A percentile compares a stretch with the other conserved stretches of the same genome.
These are phyloP conservation scores for Penicillium egyptiacum DNA, from an alignment of 495 filamentous ascomycete species.

Conservation along the genomic window DNA sequence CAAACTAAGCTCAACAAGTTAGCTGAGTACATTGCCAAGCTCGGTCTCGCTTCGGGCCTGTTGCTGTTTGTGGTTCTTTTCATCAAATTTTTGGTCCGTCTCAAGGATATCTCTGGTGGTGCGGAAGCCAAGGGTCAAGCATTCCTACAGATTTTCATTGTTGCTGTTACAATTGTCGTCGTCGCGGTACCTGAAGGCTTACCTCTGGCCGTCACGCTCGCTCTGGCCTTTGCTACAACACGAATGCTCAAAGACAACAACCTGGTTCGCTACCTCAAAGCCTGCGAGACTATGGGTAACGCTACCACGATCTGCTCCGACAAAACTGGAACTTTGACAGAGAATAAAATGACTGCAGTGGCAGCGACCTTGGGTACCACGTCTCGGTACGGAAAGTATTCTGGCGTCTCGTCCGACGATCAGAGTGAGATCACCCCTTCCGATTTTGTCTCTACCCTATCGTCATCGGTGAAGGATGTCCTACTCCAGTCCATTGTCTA, in stretches of 20 bases:
- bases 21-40: constrained; percentile 91
- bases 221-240: constrained; percentile 90
- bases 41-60: constrained; percentile 78
- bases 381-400: constrained; percentile 66
- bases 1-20: constrained; percentile 90
- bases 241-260: constrained; percentile 96
- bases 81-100: constrained; percentile 77
- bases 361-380: constrained; percentile 71
- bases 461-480: constrained; percentile 57
- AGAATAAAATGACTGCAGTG: constrained; percentile 90
- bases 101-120: constrained; percentile 52
- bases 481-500: constrained; percentile 73
- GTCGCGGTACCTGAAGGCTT: constrained; percentile 94
- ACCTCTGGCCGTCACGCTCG: constrained; percentile 88
- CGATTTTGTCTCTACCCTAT: constrained; percentile 61
- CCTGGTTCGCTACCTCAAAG: constrained; percentile 82
- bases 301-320: constrained; percentile 95
- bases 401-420: constrained; percentile 22
- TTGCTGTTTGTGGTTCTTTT: constrained; percentile 89
- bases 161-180: constrained; percentile 91
- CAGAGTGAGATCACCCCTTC: constrained; percentile 49
- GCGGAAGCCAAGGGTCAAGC: constrained; percentile 77
- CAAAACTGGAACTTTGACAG: constrained; percentile 93
- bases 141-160: constrained; percentile 92
- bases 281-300: constrained; percentile 99